Conservation (phyloP, 2,329 filamentous ascomycete genomes). For the Calonectria hawksworthii region DNA sequence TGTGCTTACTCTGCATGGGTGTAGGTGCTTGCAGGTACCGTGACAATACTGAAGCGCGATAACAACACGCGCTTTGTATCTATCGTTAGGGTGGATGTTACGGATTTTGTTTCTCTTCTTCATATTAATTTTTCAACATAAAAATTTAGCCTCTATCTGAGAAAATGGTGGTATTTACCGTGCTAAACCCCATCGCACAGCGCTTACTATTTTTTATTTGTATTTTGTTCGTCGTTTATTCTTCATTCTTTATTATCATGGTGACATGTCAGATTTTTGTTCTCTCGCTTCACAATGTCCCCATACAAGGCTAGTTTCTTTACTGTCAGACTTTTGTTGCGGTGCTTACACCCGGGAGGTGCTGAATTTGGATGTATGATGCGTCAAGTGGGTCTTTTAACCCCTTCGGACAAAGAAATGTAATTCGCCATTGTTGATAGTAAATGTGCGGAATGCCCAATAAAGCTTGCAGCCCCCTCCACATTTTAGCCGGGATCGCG, state of each 20-base stretch:
- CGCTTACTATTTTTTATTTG: neutral
- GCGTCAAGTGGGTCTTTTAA: neutral
- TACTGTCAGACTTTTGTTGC: neutral
- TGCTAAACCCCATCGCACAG: neutral
- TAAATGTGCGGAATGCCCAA: neutral
- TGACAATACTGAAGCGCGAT: neutral
- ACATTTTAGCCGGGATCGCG: neutral
- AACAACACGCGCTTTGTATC: neutral
- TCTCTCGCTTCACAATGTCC: neutral
- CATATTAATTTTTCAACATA: neutral
- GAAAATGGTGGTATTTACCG: neutral
- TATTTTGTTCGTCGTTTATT: neutral
- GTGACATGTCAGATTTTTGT: neutral
- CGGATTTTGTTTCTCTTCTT: neutral
- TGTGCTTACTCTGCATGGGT: neutral
- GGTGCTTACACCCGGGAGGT: neutral
- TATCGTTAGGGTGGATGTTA: neutral
- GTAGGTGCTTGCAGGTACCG: neutral
- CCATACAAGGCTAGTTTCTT: neutral
- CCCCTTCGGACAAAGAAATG: neutral
- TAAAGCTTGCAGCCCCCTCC: neutral
- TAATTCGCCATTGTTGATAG: neutral
- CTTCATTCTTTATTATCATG: neutral
- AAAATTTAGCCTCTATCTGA: neutral
- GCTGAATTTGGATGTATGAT: neutral